phyloP scores from a whole-genome alignment of 208 protist genomes.

The Acanthamoeba castellanii region DNA sequence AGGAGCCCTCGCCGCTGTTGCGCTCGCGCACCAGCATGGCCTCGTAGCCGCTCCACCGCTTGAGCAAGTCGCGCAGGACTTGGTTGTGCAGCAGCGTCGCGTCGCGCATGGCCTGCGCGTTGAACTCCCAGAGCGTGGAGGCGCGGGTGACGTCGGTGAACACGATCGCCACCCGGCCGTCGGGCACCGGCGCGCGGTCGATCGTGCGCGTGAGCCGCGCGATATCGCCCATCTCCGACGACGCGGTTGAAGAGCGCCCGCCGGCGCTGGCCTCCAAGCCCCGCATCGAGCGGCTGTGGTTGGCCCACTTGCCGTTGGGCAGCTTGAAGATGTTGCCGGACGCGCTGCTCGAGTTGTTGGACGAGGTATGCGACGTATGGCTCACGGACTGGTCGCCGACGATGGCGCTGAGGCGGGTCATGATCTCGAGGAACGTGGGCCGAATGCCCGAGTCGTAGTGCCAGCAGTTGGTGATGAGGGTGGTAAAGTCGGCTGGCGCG shows the following conservation, averaged over 20 bases:
- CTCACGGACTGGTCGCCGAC: too few species aligned
- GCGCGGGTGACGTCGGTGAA: conserved; percentile 50
- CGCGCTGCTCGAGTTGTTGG: neutral
- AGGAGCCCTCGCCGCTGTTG: conserved; percentile 72
- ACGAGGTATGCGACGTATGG: neutral
- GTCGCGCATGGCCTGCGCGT: conserved; percentile 1
- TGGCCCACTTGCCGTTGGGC: too few species aligned
- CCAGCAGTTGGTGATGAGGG: conserved; percentile 14
- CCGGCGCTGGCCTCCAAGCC: too few species aligned
- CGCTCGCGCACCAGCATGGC: neutral
- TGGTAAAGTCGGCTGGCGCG: neutral
- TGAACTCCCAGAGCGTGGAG: conserved; percentile 27
- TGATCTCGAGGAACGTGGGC: conserved; percentile 68
- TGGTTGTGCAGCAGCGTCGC: conserved; percentile 54
- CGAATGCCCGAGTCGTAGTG: neutral
- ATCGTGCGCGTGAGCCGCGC: neutral
- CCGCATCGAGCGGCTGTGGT: too few species aligned
- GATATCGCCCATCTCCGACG: too few species aligned
- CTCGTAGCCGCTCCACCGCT: conserved; percentile 62
- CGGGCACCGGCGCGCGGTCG: neutral
- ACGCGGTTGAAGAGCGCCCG: too few species aligned
- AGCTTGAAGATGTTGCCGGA: neutral
- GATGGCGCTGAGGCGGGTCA: neutral
- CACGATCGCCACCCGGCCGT: neutral
- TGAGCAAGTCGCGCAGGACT: neutral